phyloP scores from a whole-genome alignment of 2,329 filamentous ascomycete species.

The Fusarium torulosum region DNA sequence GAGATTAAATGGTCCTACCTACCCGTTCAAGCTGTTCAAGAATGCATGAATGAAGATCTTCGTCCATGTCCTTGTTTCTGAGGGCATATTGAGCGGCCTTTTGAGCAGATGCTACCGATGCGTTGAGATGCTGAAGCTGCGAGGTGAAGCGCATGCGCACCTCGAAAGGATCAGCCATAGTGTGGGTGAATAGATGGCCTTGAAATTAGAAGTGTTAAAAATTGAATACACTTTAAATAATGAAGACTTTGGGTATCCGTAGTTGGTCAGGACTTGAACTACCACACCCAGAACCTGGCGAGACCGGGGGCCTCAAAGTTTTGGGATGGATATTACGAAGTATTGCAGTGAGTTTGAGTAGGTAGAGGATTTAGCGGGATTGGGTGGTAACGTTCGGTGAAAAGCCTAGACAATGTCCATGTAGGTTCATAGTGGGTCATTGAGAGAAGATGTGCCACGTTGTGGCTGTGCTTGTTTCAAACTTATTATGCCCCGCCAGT shows the following conservation, averaged over 20 bases:
- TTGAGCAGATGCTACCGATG: slow-evolving; percentile 86
- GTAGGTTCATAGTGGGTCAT: slow-evolving; percentile 41
- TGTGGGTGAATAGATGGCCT: slow-evolving; percentile 25
- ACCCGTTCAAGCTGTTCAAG: slow-evolving; percentile 92
- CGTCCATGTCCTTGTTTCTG: slow-evolving; percentile 93
- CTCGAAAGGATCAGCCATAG: slow-evolving; percentile 88
- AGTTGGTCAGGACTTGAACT: neutral
- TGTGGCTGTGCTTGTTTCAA: slow-evolving; percentile 33
- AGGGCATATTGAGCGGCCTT: slow-evolving; percentile 96
- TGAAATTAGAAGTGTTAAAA: neutral
- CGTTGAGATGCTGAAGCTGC: slow-evolving; percentile 90
- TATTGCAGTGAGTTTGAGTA: slow-evolving; percentile 11
- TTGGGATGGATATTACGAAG: neutral
- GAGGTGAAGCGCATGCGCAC: slow-evolving; percentile 97
- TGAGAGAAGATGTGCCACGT: slow-evolving; percentile 21
- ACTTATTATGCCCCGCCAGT: neutral
- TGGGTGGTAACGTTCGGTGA: slow-evolving; percentile 16
- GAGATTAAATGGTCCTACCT: slow-evolving; percentile 14
- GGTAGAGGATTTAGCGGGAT: slow-evolving; percentile 31
- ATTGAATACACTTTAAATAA: neutral
- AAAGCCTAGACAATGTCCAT: slow-evolving; percentile 26
- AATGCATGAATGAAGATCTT: slow-evolving; percentile 97
- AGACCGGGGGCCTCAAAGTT: neutral
- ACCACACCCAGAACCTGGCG: neutral
- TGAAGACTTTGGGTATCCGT: neutral